Evolutionary conservation across 2,329 filamentous ascomycete genomes (phyloP), one percentile per base, ranked within the genome.

Genomic region (Neopestalotiopsis rosae): DNA sequence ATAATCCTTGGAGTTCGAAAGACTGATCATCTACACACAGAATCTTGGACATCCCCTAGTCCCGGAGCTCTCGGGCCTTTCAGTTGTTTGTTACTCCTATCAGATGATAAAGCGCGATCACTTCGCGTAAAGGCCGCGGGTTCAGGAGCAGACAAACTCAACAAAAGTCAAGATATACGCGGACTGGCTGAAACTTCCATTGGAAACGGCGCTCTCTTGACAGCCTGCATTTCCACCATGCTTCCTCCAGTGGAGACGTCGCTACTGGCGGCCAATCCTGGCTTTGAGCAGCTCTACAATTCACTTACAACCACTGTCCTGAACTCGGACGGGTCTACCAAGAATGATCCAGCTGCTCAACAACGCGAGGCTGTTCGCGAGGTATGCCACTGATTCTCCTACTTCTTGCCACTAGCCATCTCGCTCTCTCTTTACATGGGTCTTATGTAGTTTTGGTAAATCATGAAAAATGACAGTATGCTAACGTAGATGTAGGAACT

Each of bases 231-330:
- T 7, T 38, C 13, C 67, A 76, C 20, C 2, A 90, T 90, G 88
- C 78, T 91, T 2, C 89, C 89, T 0, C 88, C 88, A 0, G 78
- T 91, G 9, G 88, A 91, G 24, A 81, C 86, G 9, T 72, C 82
- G 0, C 80, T 91, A 20, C 76, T 91, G 1, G 77, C 84, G 66
- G 83, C 81, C 69, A 91, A 91, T 71, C 89, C 89, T 0, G 83
- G 87, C 28, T 91, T 91, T 73, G 86, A 87, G n/a, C 81, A 82
- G 42, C 82, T 91, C 5, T 88, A 91, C 77, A 81, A 79, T 17
- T 86, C 82, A 13, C 80, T 91, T 61, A 87, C 85, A 6, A 85
- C 82, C 1, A 81, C 81, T 1, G 76, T 90, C 32, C 82, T 91
- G 5, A 88, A 89, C 71, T 78, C 84, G 0, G 86, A 90, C 77